Evolutionary conservation across 202 grass and related monocot species (phyloP).

Genomic region (Miscanthus sacchariflorus): DNA sequence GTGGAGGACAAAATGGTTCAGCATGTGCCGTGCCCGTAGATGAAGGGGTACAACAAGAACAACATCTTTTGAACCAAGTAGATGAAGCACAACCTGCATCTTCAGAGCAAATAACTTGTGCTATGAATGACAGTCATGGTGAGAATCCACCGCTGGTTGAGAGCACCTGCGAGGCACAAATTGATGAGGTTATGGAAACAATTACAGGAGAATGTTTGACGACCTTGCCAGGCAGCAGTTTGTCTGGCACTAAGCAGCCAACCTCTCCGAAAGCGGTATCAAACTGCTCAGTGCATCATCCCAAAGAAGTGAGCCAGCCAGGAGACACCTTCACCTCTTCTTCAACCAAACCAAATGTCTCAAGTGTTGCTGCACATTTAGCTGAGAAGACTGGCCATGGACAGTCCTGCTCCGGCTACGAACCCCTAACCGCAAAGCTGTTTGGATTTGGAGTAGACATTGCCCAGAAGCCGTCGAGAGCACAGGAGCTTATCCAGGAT

Average conservation of each 20-base stretch:
- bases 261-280: slow-evolving; percentile 18
- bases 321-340: slow-evolving; percentile 15
- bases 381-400: background rate
- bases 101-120: background rate
- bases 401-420: background rate
- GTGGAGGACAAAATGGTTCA: slow-evolving; percentile 36
- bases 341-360: background rate
- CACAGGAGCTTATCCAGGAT: slow-evolving; percentile 28
- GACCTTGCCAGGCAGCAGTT: slow-evolving; percentile 4
- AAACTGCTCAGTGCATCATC: background rate
- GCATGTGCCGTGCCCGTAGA: background rate
- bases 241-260: background rate
- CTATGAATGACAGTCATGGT: slow-evolving; percentile 6
- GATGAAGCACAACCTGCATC: background rate
- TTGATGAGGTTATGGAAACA: background rate
- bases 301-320: slow-evolving; percentile 10
- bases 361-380: background rate
- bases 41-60: slow-evolving; percentile 28
- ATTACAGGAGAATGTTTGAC: background rate
- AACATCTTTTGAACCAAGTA: background rate
- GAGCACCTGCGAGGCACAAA: background rate
- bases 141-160: slow-evolving; percentile 7
- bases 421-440: background rate
- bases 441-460: slow-evolving; percentile 16
- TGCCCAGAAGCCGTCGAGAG: background rate